phyloP scores from a whole-genome alignment of 805 yeast genomes.

The Nakazawaea holstii region DNA sequence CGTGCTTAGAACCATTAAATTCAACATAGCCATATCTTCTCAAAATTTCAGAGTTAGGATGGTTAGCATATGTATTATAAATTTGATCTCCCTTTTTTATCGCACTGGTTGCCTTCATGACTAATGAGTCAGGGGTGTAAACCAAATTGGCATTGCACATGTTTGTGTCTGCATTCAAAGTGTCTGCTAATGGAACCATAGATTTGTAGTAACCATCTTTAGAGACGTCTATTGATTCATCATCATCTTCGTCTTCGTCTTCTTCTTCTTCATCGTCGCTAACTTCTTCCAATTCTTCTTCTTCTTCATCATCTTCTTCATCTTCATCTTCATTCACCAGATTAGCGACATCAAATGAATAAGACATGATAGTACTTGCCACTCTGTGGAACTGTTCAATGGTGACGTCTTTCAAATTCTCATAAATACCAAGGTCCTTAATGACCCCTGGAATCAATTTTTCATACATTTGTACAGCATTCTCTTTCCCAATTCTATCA shows the following conservation, averaged over 20 bases:
- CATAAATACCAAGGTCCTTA: constrained; percentile 27
- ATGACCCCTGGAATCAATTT: constrained; percentile 37
- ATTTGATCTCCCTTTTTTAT: constrained; percentile 69
- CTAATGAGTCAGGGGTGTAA: constrained; percentile 42
- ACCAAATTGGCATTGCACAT: constrained; percentile 69
- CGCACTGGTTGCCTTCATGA: constrained; percentile 64
- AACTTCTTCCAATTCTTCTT: too few species aligned
- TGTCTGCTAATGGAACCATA: constrained; percentile 92
- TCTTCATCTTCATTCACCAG: constrained; percentile 19
- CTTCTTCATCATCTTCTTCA: constrained; percentile 27
- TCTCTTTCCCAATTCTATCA: constrained; percentile 63
- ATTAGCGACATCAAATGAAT: constrained; percentile 78
- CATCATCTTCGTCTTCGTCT: constrained; percentile 20
- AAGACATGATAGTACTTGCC: constrained; percentile 82
- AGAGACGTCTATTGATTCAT: constrained; percentile 25
- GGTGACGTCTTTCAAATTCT: constrained; percentile 30
- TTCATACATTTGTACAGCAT: constrained; percentile 57
- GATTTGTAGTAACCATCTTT: constrained; percentile 55
- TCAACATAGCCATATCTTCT: constrained; percentile 93
- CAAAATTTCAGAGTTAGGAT: constrained; percentile 85
- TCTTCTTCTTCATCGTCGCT: constrained; percentile 18
- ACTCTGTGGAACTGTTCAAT: constrained; percentile 60
- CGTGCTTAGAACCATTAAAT: constrained; percentile 59
- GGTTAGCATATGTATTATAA: constrained; percentile 85
- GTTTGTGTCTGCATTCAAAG: constrained; percentile 79